phyloP scores from a whole-genome alignment of 345 rosid species.

The Corchorus olitorius region DNA sequence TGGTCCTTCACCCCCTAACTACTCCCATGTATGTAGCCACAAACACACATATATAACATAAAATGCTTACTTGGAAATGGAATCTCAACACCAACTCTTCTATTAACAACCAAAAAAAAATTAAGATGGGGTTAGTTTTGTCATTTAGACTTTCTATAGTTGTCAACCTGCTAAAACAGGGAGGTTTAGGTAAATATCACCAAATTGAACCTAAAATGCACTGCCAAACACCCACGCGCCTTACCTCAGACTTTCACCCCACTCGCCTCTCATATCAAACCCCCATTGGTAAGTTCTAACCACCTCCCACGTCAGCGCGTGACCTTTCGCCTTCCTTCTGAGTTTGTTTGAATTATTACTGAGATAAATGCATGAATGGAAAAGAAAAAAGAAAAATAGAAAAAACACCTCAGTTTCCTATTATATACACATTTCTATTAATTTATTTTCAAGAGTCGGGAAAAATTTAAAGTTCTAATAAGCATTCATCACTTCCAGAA shows the following conservation, averaged over 20 bases:
- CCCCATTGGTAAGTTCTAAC: neutral
- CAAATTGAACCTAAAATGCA: conserved; percentile 5
- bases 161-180: conserved; percentile 23
- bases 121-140: neutral
- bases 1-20: neutral
- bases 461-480: neutral
- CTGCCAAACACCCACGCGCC: neutral
- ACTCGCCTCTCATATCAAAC: neutral
- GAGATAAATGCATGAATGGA: conserved; percentile 21
- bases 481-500: neutral
- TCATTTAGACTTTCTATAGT: conserved; percentile 17
- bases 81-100: neutral
- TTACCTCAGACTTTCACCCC: neutral
- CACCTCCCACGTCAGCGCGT: conserved; percentile 3
- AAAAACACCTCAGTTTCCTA: no score
- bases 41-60: neutral
- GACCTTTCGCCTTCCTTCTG: neutral
- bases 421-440: no score
- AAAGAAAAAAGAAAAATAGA: neutral
- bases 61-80: neutral
- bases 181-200: conserved; percentile 19
- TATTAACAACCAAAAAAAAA: neutral
- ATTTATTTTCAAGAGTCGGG: no score
- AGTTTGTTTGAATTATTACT: conserved; percentile 6
- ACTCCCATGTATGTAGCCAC: neutral